A percentile compares a stretch with the other conserved stretches of the same genome.
Conservation (phyloP, 169 alveolate species). For the Toxoplasma gondii region DNA sequence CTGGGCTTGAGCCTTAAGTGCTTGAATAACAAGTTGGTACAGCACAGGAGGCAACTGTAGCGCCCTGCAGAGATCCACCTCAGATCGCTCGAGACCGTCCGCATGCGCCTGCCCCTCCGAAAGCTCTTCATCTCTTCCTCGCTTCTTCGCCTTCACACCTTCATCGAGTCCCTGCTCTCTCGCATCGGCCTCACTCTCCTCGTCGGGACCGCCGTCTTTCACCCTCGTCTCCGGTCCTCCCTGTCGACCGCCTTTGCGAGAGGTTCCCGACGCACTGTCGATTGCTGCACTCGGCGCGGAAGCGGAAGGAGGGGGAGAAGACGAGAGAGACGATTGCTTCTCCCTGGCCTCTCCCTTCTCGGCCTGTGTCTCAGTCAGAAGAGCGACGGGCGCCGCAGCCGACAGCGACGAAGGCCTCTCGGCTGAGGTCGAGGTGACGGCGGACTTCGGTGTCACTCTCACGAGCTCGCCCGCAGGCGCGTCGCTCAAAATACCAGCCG, state of each 20-base stretch:
- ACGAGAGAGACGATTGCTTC: not conserved
- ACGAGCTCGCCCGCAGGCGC: too few species aligned
- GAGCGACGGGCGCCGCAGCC: too few species aligned
- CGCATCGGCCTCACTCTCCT: not conserved
- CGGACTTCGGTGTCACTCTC: too few species aligned
- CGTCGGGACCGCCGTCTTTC: not conserved
- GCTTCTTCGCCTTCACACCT: not conserved
- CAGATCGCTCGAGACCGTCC: not conserved
- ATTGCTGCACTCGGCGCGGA: not conserved
- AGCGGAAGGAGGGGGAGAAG: not conserved
- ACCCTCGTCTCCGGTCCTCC: not conserved
- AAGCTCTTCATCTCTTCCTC: not conserved
- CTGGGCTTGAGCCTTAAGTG: slow-evolving; percentile 20
- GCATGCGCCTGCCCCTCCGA: not conserved
- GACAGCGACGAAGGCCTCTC: too few species aligned
- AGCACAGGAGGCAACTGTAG: slow-evolving; percentile 13
- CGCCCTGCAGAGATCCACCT: slow-evolving; percentile 3
- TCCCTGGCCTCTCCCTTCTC: too few species aligned
- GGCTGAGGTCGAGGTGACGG: too few species aligned
- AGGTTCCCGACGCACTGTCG: not conserved
- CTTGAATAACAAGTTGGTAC: not conserved
- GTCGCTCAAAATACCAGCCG: too few species aligned
- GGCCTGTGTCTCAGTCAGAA: too few species aligned
- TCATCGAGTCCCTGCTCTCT: not conserved
- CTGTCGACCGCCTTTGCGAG: not conserved